Percentiles rank a stretch among this genome's conserved stretches.
Evolutionary conservation across 2,329 filamentous ascomycete species (phyloP).

Genomic region (Tolypocladium ovalisporum): DNA sequence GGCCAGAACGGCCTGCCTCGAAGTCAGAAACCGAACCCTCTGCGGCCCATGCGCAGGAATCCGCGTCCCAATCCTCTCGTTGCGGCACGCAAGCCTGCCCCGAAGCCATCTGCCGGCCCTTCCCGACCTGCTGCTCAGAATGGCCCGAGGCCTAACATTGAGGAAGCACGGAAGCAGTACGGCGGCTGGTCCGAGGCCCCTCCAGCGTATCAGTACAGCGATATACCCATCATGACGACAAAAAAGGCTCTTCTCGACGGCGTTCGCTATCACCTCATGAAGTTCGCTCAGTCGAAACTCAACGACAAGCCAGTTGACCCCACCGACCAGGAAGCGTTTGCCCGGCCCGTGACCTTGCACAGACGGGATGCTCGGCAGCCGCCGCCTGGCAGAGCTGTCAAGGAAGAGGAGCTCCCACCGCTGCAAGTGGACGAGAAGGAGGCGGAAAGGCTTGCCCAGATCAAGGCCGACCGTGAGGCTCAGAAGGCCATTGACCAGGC

Average conservation of each 20-base stretch:
- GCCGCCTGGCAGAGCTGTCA: slow-evolving; percentile 51
- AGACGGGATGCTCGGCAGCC: slow-evolving; percentile 72
- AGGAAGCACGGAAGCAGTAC: slow-evolving; percentile 32
- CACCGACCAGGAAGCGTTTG: slow-evolving; percentile 64
- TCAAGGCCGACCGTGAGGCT: slow-evolving; percentile 69
- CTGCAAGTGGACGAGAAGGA: slow-evolving; percentile 43
- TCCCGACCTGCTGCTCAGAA: slow-evolving; percentile 12
- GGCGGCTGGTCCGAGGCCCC: slow-evolving; percentile 48
- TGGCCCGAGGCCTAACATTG: slow-evolving; percentile 23
- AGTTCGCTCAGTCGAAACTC: slow-evolving; percentile 52
- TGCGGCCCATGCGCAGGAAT: slow-evolving; percentile 28
- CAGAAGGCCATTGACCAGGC: slow-evolving; percentile 80
- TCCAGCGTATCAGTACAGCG: slow-evolving; percentile 34
- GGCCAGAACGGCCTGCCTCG: slow-evolving; percentile 20
- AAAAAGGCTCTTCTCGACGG: slow-evolving; percentile 72
- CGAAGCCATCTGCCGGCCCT: slow-evolving; percentile 8
- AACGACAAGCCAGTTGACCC: slow-evolving; percentile 55
- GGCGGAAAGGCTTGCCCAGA: slow-evolving; percentile 54
- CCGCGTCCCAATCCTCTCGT: slow-evolving; percentile 49
- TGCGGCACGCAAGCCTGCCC: slow-evolving; percentile 35
- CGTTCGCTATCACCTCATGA: slow-evolving; percentile 78
- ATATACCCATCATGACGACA: slow-evolving; percentile 66
- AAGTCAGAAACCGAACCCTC: slow-evolving; percentile 21
- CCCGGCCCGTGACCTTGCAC: slow-evolving; percentile 78
- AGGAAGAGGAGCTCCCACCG: slow-evolving; percentile 41